Base-by-base conservation (phyloP, 2,329 filamentous ascomycete genomes). In the Venturia nashicola region DNA sequence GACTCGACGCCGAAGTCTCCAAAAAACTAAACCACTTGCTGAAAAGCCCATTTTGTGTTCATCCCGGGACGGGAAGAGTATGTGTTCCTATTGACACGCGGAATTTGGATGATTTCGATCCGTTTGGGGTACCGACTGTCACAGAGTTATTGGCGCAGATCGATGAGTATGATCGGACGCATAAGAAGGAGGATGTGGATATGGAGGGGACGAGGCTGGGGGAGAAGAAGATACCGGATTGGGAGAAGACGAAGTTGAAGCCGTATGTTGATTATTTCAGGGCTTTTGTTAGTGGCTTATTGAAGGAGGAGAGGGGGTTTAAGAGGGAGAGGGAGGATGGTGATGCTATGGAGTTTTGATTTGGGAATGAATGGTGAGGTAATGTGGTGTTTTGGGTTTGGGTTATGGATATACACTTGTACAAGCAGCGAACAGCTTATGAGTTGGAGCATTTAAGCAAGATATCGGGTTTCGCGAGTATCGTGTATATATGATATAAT, bases 1-100 rank as follows among this genome's bases (percentile, higher is more conserved):
- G 94, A 46, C 88, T 99, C 63, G 94, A 99, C 80, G 92, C 94
- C 66, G 91, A 96, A 75, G 94, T 99, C 73, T 94, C 89, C 72
- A 97, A 97, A 80, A 96, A 97, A 74, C 85, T 96, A 65, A 97
- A 97, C 78, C 94, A 99, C 82, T 85, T 99, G 82, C 86, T 99
- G 69, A 99, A 99, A 75, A 92, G 88, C 67, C 94, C 94, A 0
- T 99, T 99, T 72, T 93, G 97, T 66, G 87, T 99, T 44, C 94
- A 99, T 73, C 94, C 94, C 0, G 91, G 91, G 20, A 99, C 94
- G 0, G 93, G 94, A 0, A 80, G 93, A 63, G 90, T 99, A 7
- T 99, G 94, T 78, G 94, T 99, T 61, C 94, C 94, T 1, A 97
- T 99, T 70, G 90, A 97, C 72, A 83, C 85, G 0, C 78, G 79